Evolutionary conservation across 2,329 filamentous ascomycete species (phyloP).

Genomic region (Colletotrichum sp.): DNA sequence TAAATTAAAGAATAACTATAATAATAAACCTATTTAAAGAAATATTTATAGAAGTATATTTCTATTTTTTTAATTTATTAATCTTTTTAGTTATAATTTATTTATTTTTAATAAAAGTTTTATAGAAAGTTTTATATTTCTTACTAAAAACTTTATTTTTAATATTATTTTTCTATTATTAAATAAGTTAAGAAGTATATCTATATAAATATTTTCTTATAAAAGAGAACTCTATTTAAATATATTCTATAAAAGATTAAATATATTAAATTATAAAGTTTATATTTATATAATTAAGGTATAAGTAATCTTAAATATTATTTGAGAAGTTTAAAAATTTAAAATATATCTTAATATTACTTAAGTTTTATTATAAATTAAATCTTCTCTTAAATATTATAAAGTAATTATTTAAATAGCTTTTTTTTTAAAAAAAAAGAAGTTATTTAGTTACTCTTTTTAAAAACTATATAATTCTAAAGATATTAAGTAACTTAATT

Average conservation of each 20-base stretch:
- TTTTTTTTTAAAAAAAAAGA: background rate
- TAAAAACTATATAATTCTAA: no score
- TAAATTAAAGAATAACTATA: background rate
- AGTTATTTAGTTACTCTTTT: no score
- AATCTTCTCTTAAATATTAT: background rate
- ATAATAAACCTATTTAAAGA: fast-evolving
- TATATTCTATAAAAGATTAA: background rate
- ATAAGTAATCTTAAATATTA: background rate
- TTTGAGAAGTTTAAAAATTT: background rate
- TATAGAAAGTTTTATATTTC: background rate
- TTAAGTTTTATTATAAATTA: background rate
- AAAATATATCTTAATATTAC: background rate
- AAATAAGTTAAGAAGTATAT: background rate
- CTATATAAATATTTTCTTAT: background rate
- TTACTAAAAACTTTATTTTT: background rate
- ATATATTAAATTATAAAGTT: background rate
- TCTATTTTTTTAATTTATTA: background rate
- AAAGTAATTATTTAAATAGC: background rate
- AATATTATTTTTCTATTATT: background rate
- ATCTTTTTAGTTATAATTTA: fast-evolving
- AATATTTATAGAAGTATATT: background rate
- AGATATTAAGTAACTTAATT: no score
- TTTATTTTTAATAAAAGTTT: background rate
- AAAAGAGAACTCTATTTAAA: no score
- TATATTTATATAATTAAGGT: background rate